Base-by-base conservation (phyloP, 2,329 filamentous ascomycete species). In the Neonectria punicea region DNA sequence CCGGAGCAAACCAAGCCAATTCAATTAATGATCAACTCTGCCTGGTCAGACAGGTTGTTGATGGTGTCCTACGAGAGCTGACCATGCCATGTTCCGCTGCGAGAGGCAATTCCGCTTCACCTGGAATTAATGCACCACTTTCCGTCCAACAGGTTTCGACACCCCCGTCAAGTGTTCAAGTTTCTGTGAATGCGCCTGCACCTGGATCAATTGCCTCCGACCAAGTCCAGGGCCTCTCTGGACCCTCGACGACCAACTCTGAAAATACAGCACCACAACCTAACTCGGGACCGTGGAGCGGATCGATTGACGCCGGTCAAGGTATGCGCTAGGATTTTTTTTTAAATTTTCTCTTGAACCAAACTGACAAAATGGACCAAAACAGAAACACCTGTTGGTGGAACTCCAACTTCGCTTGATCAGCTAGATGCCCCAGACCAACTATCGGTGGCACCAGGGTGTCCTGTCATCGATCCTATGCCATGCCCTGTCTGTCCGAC, bases 1-100 rank as follows among this genome's bases (percentile, higher is more conserved):
- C 30, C 10, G 20, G 5, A 30, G 6, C 3, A 11, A 28, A 34
- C 30, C 6, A n/a, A 2, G 65, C 72, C 4, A 47, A 50, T 5
- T 58, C 67, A n/a, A 49, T 70, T 20, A 59, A 66, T 1, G 54
- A 68, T 20, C 64, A 65, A 6, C 51, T 74, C 7, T 76, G 73
- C 41, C 65, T 68, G 28, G 54, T 72, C 46, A 63, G 57, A 36
- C 67, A 63, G 34, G 36, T 58, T 16, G 20, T 58, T 16, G 53
- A 65, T 13, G 67, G 62, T 11, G 41, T 59, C 16, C 39, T 56
- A 5, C 41, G 65, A 41, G 62, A 70, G 36, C 51, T 67, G 14
- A 53, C 72, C 13, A n/a, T 70, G 5, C 67, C 69, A 22, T 75
- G 73, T 43, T 56, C 56, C 18, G 53, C 65, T 8, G 59, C 43